Base-by-base conservation (phyloP, 352 stramenopile genomes). In the Albugo candida region DNA sequence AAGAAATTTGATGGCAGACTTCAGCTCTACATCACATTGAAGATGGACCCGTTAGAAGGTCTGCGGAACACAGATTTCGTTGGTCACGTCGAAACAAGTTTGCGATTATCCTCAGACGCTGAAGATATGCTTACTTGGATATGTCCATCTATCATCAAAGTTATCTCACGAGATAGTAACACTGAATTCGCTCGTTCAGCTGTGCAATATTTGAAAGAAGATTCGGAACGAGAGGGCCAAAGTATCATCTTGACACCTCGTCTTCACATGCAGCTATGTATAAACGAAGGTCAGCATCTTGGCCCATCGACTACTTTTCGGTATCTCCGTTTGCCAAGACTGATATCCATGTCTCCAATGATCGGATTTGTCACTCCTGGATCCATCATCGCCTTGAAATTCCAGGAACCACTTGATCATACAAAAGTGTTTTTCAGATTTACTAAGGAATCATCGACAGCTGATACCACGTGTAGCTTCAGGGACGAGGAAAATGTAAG, bases 391-490 rank as follows among this genome's bases (percentile, higher is more conserved):
- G 76, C 64, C 16, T 84, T 84, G 27, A 63, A 82, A 43, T 84
- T 82, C 45, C 51, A 54, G 1, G 65, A 76, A 45, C 19, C 46
- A 0, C 78, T 84, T 31, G 65, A 68, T 31, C 79, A 67, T 1
- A 53, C 65, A 5, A 82, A 59, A 0, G 63, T 84, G 2, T 60
- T 80, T 41, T 76, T 84, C 36, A 64, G 70, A 5, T 84, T 84
- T 45, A 70, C 67, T 2, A 10, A 42, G 35, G 51, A 61, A 19
- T 52, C 49, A 18, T 69, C 48, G 13, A 51, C 35, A n/a, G 66
- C 64, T 0, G 49, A 64, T 18, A 55, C 74, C 16, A 60, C 57
- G 13, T 31, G 24, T 31, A 8, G 24, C 8, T 3, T 31, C 24
- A 31, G 24, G 24, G 24, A 31, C 8, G 24, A 31, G 8, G 24